A percentile compares a stretch with the other conserved stretches of the same genome.
phyloP scores from a whole-genome alignment of 1,139 yeast species.

The Hansenula sp. region DNA sequence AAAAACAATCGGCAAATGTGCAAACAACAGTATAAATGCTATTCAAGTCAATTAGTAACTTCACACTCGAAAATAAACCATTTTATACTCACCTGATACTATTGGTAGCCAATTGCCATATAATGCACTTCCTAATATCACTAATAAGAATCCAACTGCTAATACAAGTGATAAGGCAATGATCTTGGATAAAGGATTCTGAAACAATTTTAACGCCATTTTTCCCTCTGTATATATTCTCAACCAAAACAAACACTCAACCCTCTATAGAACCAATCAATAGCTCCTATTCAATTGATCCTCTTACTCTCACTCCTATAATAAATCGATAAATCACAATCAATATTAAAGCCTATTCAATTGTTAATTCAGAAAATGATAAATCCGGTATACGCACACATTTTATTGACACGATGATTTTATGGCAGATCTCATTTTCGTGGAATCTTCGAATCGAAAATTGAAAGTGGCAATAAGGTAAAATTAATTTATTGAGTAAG shows the following conservation, averaged over 20 bases:
- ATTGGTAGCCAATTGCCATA: constrained; percentile 74
- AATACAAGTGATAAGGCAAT: constrained; percentile 69
- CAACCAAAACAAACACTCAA: too few species aligned
- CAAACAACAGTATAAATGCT: constrained; percentile 45
- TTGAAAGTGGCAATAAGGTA: constrained; percentile 4
- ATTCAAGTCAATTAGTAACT: neutral
- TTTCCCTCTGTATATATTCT: neutral
- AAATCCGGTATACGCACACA: neutral
- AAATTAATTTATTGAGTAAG: neutral
- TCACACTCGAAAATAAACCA: neutral
- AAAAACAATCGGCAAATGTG: constrained; percentile 67
- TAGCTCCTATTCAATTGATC: too few species aligned
- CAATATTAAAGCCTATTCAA: too few species aligned
- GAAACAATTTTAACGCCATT: constrained; percentile 2
- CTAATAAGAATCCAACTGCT: constrained; percentile 73
- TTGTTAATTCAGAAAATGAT: neutral
- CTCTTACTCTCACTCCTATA: too few species aligned
- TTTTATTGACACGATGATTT: neutral
- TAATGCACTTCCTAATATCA: constrained; percentile 67
- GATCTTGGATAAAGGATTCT: constrained; percentile 66
- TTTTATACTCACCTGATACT: constrained; percentile 28
- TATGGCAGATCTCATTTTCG: too few species aligned
- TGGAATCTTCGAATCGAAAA: neutral
- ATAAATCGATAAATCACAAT: too few species aligned
- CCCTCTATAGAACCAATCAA: neutral